Percentiles rank a stretch among this genome's conserved stretches.
phyloP scores from a whole-genome alignment of 2,329 filamentous ascomycete species.

The Neonectria magnoliae region DNA sequence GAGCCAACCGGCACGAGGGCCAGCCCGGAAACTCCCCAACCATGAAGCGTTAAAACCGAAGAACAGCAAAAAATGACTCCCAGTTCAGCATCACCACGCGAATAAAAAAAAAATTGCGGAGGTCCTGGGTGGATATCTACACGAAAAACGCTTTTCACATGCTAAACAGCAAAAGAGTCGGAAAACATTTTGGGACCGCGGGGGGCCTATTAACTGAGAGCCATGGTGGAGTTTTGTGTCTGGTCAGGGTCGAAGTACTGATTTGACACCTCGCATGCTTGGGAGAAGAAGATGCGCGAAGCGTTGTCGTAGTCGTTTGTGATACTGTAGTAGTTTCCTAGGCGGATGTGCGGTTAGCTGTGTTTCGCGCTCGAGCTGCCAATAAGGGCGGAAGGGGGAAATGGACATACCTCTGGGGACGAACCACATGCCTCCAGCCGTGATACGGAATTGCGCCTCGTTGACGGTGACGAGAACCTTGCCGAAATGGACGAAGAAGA shows the following conservation, averaged over 20 bases:
- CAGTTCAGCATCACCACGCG: constrained; percentile 10
- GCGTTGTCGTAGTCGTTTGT: constrained; percentile 78
- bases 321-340: constrained; percentile 95
- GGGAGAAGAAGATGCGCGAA: constrained; percentile 89
- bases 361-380: not conserved
- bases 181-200: not conserved
- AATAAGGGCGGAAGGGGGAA: not conserved
- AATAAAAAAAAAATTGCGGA: not conserved
- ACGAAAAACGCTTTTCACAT: not conserved
- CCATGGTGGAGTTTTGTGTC: constrained; percentile 35
- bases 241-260: constrained; percentile 37
- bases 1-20: not conserved
- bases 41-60: constrained; percentile 8
- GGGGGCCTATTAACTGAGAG: constrained; percentile 1
- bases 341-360: constrained; percentile 9
- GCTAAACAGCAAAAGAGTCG: not conserved
- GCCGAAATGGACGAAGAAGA: constrained; percentile 89
- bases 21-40: constrained; percentile 16
- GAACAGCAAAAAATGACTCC: not conserved
- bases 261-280: constrained; percentile 73
- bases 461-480: constrained; percentile 83
- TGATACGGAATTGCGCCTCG: constrained; percentile 81
- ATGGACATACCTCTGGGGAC: constrained; percentile 85
- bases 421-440: constrained; percentile 90
- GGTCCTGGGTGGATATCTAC: constrained; percentile 15